A percentile compares a stretch with the other conserved stretches of the same genome.
Evolutionary conservation across 441 rosid genomes (phyloP).

Genomic region (Corymbia citriodora): DNA sequence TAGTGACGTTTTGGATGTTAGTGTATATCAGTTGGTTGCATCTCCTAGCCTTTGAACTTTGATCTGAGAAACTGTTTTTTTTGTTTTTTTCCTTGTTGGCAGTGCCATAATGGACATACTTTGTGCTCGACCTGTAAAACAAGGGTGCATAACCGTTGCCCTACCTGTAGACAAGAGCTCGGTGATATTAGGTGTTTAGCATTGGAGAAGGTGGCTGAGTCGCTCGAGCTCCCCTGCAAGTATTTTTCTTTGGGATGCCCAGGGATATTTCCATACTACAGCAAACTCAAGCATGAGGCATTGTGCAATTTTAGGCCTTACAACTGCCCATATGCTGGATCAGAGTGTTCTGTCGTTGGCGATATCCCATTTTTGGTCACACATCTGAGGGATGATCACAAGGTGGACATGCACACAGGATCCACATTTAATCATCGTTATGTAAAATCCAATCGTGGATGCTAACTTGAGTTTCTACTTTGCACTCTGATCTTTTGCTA

Average conservation of each 20-base stretch:
- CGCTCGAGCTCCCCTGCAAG: conserved; percentile 20
- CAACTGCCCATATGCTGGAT: conserved; percentile 19
- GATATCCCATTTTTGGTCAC: conserved; percentile 16
- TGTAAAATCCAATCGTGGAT: conserved; percentile 24
- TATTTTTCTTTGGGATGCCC: conserved; percentile 18
- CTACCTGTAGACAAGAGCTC: conserved; percentile 19
- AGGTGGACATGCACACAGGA: conserved; percentile 23
- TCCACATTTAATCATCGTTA: conserved; percentile 22
- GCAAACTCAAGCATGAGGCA: conserved; percentile 22
- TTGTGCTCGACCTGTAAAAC: conserved; percentile 21
- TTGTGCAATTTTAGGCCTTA: conserved; percentile 20
- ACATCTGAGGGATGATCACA: conserved; percentile 17
- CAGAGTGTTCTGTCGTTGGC: conserved; percentile 13
- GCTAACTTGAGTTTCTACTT: conserved; percentile 12
- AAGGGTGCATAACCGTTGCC: conserved; percentile 20
- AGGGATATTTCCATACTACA: conserved; percentile 19
- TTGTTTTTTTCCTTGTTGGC: not conserved
- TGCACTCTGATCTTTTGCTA: not conserved
- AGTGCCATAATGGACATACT: conserved; percentile 24
- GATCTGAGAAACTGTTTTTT: not conserved
- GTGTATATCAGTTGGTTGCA: not conserved
- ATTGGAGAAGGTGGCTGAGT: conserved; percentile 21
- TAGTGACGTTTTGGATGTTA: not conserved
- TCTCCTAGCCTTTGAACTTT: not conserved
- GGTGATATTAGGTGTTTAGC: conserved; percentile 21